Base-by-base conservation (phyloP, 2,329 filamentous ascomycete genomes). In the Diaporthe ampelina region DNA sequence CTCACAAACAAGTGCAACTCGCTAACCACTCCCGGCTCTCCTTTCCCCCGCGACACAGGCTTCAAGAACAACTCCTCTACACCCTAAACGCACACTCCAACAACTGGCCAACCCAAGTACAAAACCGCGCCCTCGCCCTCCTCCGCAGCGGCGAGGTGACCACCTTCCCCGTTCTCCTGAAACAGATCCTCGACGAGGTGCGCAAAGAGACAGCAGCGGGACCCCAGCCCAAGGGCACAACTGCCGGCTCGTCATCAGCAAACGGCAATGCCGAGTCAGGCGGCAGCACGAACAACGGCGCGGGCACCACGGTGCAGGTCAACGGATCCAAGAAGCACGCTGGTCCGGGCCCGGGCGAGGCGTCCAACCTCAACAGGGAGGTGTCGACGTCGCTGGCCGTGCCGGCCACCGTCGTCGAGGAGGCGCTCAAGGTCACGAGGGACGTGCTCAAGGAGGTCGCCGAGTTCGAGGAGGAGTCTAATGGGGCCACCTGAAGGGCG, bases 21-120 rank as follows among this genome's bases (percentile, higher is more conserved):
- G 69, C 65, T 70, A 74, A 76, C 37, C 45, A 67, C 40, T 5
- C 40, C 40, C 17, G 15, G 29, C 58, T 45, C 69, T 71, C 73
- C 77, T 50, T 50, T 72, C 73, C 24, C 54, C 40, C 29, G 68
- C 67, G 35, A 19, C 17, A 43, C 79, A 92, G 91, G 78, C 92
- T 93, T 78, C 90, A 92, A 85, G 90, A 92, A 73, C 84, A 87
- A 57, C 88, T 93, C 79, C 88, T 92, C 56, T 90, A 92, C 83
- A 82, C 88, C 75, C 88, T 93, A 70, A 85, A 92, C 81, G 84
- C 90, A 65, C 85, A 91, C 82, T 81, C 85, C 6, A 84, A 87
- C 76, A 91, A 93, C 85, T 93, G 91, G 91, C 90, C 91, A 2
- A 91, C 91, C 15, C 79, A 84, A 65, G 84, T 93, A 76, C 89